These are phyloP conservation scores for Inga laurina DNA, from an alignment of 306 rosid genomes.

Conservation along the genomic window DNA sequence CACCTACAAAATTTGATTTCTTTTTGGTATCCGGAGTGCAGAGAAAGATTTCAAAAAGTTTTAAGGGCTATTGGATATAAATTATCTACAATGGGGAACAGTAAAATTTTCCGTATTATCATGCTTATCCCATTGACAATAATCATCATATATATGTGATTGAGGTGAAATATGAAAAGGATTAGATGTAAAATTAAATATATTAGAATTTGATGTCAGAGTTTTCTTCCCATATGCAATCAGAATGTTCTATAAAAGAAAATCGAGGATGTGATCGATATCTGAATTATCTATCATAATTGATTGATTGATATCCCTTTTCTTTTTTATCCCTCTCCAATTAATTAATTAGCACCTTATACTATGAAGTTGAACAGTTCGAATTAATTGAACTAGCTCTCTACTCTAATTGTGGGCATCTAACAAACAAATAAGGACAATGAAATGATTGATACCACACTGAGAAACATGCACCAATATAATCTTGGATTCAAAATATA, in stretches of 20 bases:
- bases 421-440: constrained; percentile 31
- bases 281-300: constrained; percentile 23
- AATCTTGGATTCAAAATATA: constrained; percentile 28
- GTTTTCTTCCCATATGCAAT: not conserved
- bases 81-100: too few relatives aligned
- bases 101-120: too few relatives aligned
- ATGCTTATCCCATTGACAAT: not conserved
- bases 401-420: constrained; percentile 26
- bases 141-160: constrained; percentile 7
- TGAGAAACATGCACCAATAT: constrained; percentile 36
- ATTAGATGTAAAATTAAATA: constrained; percentile 26
- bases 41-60: too few relatives aligned
- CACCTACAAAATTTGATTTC: too few relatives aligned
- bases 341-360: not conserved
- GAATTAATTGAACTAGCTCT: constrained; percentile 22
- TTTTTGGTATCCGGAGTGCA: too few relatives aligned
- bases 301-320: not conserved
- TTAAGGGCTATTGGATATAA: too few relatives aligned
- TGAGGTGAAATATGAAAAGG: constrained; percentile 18
- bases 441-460: constrained; percentile 44
- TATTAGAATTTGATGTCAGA: not conserved
- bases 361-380: not conserved
- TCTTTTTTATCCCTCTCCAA: not conserved
- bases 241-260: not conserved
- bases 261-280: not conserved